Base-by-base conservation (phyloP, 1,139 yeast species). In the Petasospora fabianii region DNA sequence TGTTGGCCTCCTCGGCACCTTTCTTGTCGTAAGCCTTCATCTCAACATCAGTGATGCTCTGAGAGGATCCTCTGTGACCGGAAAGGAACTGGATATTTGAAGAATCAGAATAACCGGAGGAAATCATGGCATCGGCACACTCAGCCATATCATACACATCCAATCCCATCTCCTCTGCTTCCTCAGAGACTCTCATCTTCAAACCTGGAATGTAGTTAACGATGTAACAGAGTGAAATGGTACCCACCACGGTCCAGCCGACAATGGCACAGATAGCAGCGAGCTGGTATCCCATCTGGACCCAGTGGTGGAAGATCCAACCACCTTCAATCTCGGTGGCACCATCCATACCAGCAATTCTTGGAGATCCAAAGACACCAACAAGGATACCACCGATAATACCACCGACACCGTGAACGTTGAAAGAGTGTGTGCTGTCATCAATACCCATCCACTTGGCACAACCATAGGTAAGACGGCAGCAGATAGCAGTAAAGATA, bases 321-420 rank as follows among this genome's bases (percentile, higher is more conserved):
- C 77, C 77, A 30, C 75, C 73, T 5, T 54, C 61, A 41, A 69
- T 71, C 26, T 55, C 72, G 9, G 75, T 68, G 18, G 55, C 60
- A 7, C 76, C 77, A 44, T 73, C 71, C 39, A 70, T 62, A 5
- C 65, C 66, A 3, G 77, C 72, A 34, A 71, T 66, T 46, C 63
- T 61, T 41, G 72, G 71, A 15, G 70, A 61, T 2, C 75, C 75
- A 48, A 71, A 70, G 4, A 71, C 61, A 43, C 75, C 76, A 16
- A 68, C 59, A 41, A 67, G 58, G 15, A 69, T 57, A 17, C 68
- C 64, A 11, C 74, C 76, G 32, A 66, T 48, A 30, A 69, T 64
- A 42, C 77, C 76, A 41, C 76, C 77, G 34, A 71, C 48, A 16
- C 73, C 76, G 52, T 73, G 78, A 21, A 71, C 61, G 21, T 68